Conservation (phyloP, 2,329 filamentous ascomycete genomes). For the Xylaria multiplex region DNA sequence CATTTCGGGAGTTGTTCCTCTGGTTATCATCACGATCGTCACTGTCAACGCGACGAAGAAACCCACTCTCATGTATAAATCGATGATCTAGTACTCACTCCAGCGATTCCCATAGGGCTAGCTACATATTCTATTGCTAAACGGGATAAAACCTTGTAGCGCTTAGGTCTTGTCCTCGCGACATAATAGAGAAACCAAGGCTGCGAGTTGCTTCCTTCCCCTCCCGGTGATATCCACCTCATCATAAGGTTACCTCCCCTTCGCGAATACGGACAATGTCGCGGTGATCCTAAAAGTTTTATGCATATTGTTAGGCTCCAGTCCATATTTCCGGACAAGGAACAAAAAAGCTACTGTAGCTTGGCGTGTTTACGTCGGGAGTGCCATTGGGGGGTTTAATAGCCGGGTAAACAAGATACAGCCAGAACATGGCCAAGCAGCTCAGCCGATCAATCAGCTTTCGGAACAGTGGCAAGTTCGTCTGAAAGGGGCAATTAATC, state of each 20-base stretch:
- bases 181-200: neutral
- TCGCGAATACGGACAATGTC: slow-evolving; percentile 7
- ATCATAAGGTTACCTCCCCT: slow-evolving; percentile 19
- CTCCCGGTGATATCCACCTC: neutral
- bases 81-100: neutral
- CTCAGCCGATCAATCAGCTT: slow-evolving; percentile 44
- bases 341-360: slow-evolving; percentile 19
- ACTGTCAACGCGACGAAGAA: neutral
- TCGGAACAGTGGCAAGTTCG: slow-evolving; percentile 41
- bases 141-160: neutral
- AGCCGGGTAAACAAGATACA: slow-evolving; percentile 48
- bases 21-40: slow-evolving; percentile 12
- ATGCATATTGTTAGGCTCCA: slow-evolving; percentile 9
- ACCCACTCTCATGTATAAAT: neutral
- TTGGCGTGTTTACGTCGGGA: slow-evolving; percentile 41
- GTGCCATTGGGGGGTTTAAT: slow-evolving; percentile 47
- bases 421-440: slow-evolving; percentile 43
- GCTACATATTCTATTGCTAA: neutral
- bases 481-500: slow-evolving; percentile 43
- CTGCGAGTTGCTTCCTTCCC: neutral
- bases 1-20: slow-evolving; percentile 20
- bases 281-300: slow-evolving; percentile 12
- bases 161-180: neutral
- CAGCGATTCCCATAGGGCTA: slow-evolving; percentile 7
- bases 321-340: slow-evolving; percentile 28